Evolutionary conservation across 192 early-diverging fungal genomes (phyloP).

Genomic region (Thamnidium elegans): DNA sequence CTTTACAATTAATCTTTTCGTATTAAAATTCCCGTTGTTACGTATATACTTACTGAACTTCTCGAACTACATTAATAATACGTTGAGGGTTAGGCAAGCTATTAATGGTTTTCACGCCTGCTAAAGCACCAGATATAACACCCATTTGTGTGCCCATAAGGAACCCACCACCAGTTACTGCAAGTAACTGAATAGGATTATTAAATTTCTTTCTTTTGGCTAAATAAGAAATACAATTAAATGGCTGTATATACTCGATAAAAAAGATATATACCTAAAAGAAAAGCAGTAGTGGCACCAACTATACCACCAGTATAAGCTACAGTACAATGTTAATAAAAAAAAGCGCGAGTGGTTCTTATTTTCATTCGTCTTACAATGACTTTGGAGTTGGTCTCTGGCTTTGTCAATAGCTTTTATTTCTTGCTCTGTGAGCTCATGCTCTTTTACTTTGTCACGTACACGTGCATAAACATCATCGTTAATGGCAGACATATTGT

Average conservation of each 20-base stretch:
- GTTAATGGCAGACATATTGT: constrained; percentile 23
- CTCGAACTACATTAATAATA: constrained; percentile 28
- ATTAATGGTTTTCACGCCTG: constrained; percentile 28
- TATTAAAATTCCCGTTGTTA: background rate
- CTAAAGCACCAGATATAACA: constrained; percentile 29
- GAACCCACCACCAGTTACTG: constrained; percentile 30
- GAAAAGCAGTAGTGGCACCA: constrained; percentile 25
- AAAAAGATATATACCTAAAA: constrained; percentile 14
- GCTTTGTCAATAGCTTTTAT: constrained; percentile 28
- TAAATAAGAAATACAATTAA: background rate
- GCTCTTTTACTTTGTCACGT: constrained; percentile 18
- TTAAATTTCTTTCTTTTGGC: constrained; percentile 22
- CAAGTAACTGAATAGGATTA: constrained; percentile 22
- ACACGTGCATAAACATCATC: constrained; percentile 27
- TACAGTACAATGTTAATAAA: background rate
- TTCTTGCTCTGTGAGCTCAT: constrained; percentile 30
- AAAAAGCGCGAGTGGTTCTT: background rate
- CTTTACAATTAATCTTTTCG: background rate
- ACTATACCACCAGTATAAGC: constrained; percentile 27
- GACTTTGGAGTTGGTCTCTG: constrained; percentile 21
- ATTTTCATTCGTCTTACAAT: constrained; percentile 21
- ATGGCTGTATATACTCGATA: background rate
- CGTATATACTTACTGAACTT: constrained; percentile 32
- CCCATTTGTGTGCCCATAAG: constrained; percentile 40
- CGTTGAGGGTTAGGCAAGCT: constrained; percentile 28